phyloP scores from a whole-genome alignment of 495 filamentous ascomycete genomes.

The Thozetella sp. region DNA sequence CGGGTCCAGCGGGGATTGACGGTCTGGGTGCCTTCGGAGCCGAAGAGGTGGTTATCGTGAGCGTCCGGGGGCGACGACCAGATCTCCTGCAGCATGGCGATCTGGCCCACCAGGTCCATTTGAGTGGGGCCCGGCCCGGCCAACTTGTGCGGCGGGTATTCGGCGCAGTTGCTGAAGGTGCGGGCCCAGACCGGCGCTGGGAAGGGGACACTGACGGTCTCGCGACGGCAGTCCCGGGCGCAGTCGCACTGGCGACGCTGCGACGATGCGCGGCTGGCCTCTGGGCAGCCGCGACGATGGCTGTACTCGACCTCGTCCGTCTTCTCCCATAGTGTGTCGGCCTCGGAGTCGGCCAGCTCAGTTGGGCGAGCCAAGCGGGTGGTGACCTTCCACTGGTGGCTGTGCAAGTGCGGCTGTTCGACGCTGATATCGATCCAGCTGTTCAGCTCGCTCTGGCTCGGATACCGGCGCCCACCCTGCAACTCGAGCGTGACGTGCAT shows the following conservation, averaged over 20 bases:
- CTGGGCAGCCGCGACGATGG: conserved; percentile 36
- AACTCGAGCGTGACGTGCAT: conserved; percentile 49
- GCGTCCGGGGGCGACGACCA: conserved; percentile 38
- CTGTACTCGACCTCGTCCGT: conserved; percentile 33
- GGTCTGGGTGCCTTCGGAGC: not conserved
- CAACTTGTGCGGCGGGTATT: conserved; percentile 36
- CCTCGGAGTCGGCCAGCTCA: conserved; percentile 39
- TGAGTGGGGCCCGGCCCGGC: conserved; percentile 28
- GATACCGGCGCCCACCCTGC: conserved; percentile 43
- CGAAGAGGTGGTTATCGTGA: conserved; percentile 8
- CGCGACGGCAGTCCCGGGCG: conserved; percentile 15
- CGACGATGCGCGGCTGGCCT: conserved; percentile 11
- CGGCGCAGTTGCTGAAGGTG: conserved; percentile 44
- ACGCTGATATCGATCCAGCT: conserved; percentile 49
- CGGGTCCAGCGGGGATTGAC: conserved; percentile 37
- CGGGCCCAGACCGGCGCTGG: conserved; percentile 49
- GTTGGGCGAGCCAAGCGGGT: conserved; percentile 48
- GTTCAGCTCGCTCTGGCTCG: conserved; percentile 46
- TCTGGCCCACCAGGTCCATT: conserved; percentile 44
- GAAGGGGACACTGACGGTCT: conserved; percentile 42
- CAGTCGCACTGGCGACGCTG: conserved; percentile 9
- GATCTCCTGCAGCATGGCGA: conserved; percentile 54
- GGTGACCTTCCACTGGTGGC: conserved; percentile 49
- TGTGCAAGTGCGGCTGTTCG: conserved; percentile 38
- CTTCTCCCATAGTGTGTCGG: conserved; percentile 27